Conservation (phyloP, 2,329 filamentous ascomycete species). For the Lasiodiplodia theobromae region DNA sequence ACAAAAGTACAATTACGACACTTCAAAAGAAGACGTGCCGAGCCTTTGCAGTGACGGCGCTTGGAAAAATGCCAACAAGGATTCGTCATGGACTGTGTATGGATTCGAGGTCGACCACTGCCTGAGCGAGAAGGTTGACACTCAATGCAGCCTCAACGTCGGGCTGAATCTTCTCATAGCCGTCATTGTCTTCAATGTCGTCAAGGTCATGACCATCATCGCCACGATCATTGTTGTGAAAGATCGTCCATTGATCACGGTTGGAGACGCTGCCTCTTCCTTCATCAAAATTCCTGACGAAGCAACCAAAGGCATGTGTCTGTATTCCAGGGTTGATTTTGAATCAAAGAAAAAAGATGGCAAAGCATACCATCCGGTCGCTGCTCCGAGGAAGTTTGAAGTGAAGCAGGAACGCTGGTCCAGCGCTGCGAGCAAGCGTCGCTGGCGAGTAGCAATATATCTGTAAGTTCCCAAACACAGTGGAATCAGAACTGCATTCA, state of each 20-base stretch:
- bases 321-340: neutral
- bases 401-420: too few species aligned
- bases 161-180: neutral
- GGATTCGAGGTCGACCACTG: constrained; percentile 21
- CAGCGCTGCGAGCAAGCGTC: too few species aligned
- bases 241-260: constrained; percentile 34
- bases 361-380: too few species aligned
- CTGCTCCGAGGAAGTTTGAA: too few species aligned
- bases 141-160: neutral
- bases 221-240: too few species aligned
- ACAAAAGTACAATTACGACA: neutral
- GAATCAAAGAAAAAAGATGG: neutral
- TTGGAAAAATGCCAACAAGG: neutral
- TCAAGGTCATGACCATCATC: neutral
- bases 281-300: constrained; percentile 33
- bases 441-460: too few species aligned
- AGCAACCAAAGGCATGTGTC: neutral
- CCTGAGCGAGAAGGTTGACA: constrained; percentile 2
- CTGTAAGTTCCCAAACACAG: too few species aligned
- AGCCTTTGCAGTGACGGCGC: neutral
- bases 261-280: constrained; percentile 37
- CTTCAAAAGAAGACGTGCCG: neutral
- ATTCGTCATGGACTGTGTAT: neutral
- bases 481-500: too few species aligned
- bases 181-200: neutral